Base-by-base conservation (phyloP, 495 filamentous ascomycete genomes). In the Podospora appendiculata region DNA sequence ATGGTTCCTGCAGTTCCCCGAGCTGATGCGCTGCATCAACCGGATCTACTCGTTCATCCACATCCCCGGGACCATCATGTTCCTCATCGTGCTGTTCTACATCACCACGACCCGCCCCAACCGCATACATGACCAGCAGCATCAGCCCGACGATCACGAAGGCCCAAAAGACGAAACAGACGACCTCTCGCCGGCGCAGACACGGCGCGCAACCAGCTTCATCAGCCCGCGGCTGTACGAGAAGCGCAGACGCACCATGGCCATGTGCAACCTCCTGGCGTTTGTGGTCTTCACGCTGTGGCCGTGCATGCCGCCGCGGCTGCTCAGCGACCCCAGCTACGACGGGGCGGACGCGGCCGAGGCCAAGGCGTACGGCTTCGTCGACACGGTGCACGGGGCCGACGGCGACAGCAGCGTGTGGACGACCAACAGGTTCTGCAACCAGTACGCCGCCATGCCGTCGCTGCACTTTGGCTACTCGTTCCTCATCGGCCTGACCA, bases 401-500 rank as follows among this genome's bases (percentile, higher is more conserved):
- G 85, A 85, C 32, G 61, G 64, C 19, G 64, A 66, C 48, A 64
- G 61, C 59, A 66, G 54, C 72, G 82, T 90, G 5, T 89, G 86
- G 85, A 88, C 85, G 0, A 78, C 83, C 40, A 87, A 88, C 62
- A 71, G 75, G 25, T 87, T 87, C 61, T 86, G 77, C 57, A 82
- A 81, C 54, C 64, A 66, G 12, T 64, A 61, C 53, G 87, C 87
- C 19, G 87, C 87, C 14, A 90, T 90, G 87, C 87, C 87, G 6
- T 84, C 83, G 13, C 76, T 90, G 54, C 86, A 90, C 62, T 90
- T 90, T 63, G 86, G 85, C 8, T 90, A 89, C 59, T 83, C 86
- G 6, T 79, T 90, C 35, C 79, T 87, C 64, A 84, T 90, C 53
- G 87, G 87, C 13, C 66, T 83, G 18, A 88, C 85, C 1, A 77